Evolutionary conservation across 306 rosid genomes (phyloP), one percentile per base, ranked within the genome.

Genomic region (Corylus americana): DNA sequence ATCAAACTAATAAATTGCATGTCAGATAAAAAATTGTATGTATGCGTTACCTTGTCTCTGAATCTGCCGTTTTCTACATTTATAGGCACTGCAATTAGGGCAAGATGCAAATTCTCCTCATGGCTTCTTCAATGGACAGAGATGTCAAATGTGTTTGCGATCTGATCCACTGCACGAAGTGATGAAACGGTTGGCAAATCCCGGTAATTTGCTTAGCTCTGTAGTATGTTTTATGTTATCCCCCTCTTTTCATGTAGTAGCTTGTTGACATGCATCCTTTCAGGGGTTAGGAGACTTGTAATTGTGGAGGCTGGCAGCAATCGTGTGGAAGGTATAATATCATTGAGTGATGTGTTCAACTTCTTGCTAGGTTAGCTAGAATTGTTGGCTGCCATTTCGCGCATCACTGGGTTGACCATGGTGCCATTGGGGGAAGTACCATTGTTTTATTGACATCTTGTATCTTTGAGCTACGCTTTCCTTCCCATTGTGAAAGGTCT

Each of bases 231-330:
- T 68, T 35, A n/a, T 17, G 7, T 13, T 20, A 3, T 47, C 20
- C 31, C 1, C 53, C 42, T 35, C 35, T 39, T 55, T 67, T 49
- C 39, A 47, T 55, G 10, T 67, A 49, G 25, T 17, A 4, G 64
- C 68, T 81, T 80, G 68, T 64, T 82, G 76, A 57, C 68, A 49
- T 22, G 42, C 49, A 11, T 69, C 13, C 8, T 68, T 78, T 50
- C 86, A 92, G 97, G 95, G 74, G 91, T 92, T 70, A 86, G 95
- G 88, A 92, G 97, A 79, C 91, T 92, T 62, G 93, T 92, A 86
- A 83, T 90, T 82, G 97, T 92, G 80, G 97, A 92, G 83, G 95
- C 97, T 17, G 97, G 97, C 63, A 90, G 92, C 91, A 92, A 89
- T 87, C 95, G 97, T 7, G 97, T 92, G 55, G 93, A 92, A 85